Evolutionary conservation across 805 yeast genomes (phyloP), one percentile per base, ranked within the genome.

Genomic region (Isabelozyma pseudorhagii): DNA sequence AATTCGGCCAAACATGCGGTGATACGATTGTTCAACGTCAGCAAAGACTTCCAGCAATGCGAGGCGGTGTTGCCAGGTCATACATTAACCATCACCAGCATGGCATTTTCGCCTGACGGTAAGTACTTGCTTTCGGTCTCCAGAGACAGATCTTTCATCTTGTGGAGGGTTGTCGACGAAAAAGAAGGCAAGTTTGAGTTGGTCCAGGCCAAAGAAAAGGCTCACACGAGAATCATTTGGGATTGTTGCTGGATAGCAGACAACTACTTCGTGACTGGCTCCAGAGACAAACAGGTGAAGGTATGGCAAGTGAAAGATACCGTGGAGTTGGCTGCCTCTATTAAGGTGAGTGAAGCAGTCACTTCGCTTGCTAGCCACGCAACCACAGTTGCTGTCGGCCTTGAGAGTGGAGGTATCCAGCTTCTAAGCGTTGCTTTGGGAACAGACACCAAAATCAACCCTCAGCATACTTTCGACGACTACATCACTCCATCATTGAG

Each of bases 201-300:
- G 52, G 63, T 68, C 15, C 66, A 81, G 48, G 63, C 68, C 15
- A 76, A 79, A 48, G 81, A 81, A 36, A 89, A 87, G 63, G 97
- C 97, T 0, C 99, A 96, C 62, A 67, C 86, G 1, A 82, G 97
- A 67, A 93, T 94, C 58, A 82, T 94, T 41, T 96, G 99, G 99
- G 98, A 94, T 69, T 85, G 93, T 63, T 80, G 87, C 38, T 94
- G 97, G 97, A 72, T 84, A 0, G 38, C 25, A 15, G 40, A 46
- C 25, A 44, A 53, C 21, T 63, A 64, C n/a, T 92, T 93, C 60
- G 77, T 88, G 13, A 92, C 97, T 0, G 96, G 86, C 0, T 85
- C 96, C 2, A 81, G 99, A 65, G 99, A 94, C 65, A 87, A 85
- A 60, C 78, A 83, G 3, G 64, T 92, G 45, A 89, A 87, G 60